phyloP scores from a whole-genome alignment of 768 basidiomycete genomes.

The Suillus lakei region DNA sequence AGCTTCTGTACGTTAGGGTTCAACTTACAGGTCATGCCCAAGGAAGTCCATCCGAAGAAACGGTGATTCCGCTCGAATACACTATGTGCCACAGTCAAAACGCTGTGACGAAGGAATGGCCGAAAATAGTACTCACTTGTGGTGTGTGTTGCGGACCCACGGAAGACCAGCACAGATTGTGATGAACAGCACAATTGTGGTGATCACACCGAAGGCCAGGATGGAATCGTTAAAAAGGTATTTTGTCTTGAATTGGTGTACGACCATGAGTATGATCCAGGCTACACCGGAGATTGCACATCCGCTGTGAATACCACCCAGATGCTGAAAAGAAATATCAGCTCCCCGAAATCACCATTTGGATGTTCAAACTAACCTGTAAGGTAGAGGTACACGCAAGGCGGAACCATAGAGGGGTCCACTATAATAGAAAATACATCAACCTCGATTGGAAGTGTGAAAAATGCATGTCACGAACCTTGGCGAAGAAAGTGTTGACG shows the following conservation, averaged over 20 bases:
- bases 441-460: background rate
- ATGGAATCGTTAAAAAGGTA: slow-evolving; percentile 57
- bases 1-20: background rate
- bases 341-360: background rate
- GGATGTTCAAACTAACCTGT: slow-evolving; percentile 46
- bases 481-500: slow-evolving; percentile 78
- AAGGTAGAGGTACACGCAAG: slow-evolving; percentile 75
- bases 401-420: slow-evolving; percentile 75
- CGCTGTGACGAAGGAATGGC: background rate
- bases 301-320: slow-evolving; percentile 81
- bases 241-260: slow-evolving; percentile 56
- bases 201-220: slow-evolving; percentile 64
- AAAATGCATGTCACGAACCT: slow-evolving; percentile 38
- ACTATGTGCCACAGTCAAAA: slow-evolving; percentile 38
- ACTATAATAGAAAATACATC: slow-evolving; percentile 42
- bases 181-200: slow-evolving; percentile 58
- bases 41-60: slow-evolving; percentile 76
- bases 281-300: slow-evolving; percentile 72
- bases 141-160: slow-evolving; percentile 80
- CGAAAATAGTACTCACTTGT: slow-evolving; percentile 58
- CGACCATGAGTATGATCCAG: slow-evolving; percentile 71
- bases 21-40: slow-evolving; percentile 50
- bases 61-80: slow-evolving; percentile 83
- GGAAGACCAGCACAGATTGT: slow-evolving; percentile 72
- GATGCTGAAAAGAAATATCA: slow-evolving; percentile 51